Evolutionary conservation across 148 eudicot species (phyloP).

Genomic region (Vaccinium myrtillus): DNA sequence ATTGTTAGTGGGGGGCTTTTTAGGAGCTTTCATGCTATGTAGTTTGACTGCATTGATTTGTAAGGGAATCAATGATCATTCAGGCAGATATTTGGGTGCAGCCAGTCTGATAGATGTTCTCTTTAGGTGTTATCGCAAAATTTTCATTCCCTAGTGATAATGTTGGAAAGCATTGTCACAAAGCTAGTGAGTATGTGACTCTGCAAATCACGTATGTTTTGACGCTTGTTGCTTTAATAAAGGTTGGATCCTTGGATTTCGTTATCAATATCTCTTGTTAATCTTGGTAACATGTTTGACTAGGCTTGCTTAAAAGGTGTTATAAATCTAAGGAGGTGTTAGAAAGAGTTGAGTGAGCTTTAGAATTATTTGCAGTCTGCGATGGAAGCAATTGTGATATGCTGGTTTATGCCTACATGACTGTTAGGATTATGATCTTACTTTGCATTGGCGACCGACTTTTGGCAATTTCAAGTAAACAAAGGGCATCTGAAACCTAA

Average conservation of each 20-base stretch:
- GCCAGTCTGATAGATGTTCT: neutral
- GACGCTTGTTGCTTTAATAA: neutral
- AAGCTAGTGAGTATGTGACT: neutral
- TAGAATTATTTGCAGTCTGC: neutral
- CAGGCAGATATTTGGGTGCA: neutral
- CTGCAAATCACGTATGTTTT: neutral
- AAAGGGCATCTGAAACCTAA: neutral
- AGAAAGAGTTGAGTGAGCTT: neutral
- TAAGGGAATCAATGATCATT: neutral
- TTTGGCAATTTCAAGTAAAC: neutral
- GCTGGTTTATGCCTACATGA: neutral
- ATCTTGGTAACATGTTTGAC: neutral
- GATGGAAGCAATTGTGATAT: neutral
- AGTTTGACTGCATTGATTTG: neutral
- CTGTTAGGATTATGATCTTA: neutral
- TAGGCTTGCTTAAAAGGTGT: constrained; percentile 2
- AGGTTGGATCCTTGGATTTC: neutral
- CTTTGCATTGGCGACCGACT: neutral
- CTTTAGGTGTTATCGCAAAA: neutral
- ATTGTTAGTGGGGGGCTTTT: neutral
- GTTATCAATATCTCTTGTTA: neutral
- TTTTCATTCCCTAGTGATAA: neutral
- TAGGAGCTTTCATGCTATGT: neutral
- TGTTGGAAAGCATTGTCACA: neutral
- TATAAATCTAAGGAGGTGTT: neutral